Base-by-base conservation (phyloP, 768 basidiomycete genomes). In the Leucosporidium yakuticum region DNA sequence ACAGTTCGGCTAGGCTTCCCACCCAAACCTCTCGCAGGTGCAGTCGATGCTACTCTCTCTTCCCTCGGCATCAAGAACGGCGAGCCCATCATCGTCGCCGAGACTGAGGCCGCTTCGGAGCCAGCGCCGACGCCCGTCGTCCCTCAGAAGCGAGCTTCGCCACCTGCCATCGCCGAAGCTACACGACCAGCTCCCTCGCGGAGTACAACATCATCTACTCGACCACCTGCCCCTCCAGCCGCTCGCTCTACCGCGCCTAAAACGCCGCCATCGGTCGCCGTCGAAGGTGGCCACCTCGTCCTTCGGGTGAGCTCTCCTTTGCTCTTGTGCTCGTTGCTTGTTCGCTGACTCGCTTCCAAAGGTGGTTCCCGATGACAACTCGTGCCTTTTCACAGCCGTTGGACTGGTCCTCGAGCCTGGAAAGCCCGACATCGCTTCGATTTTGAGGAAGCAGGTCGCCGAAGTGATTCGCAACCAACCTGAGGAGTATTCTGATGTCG, bases 301-400 rank as follows among this genome's bases (percentile, higher is more conserved):
- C 55, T 59, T 21, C 39, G 60, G 25, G 63, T 64, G 59, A 48
- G 59, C 21, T 29, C 51, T 31, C 60, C 39, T 55, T 65, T 64
- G 54, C 60, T 27, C 51, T 67, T 19, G 64, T 70, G 27, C 51
- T 54, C 27, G 21, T 58, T 29, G 67, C 64, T 8, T 62, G 59
- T 27, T 68, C 12, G 62, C 48, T 74, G 53, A 50, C 59, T n/a
- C 47, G 69, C 44, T 56, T 69, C 48, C 70, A 89, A 85, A 62
- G 61, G 83, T 92, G 64, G 91, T 95, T 23, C 94, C 93, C n/a
- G 95, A 98, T 75, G 95, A 98, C 79, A 98, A 98, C 75, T 89
- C 91, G 2, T 98, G 95, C 78, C 81, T 98, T 36, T 98, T 97
- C 80, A 88, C 88, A 4, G 86, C 92, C 4, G 82, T 91, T 55